Conservation (phyloP, 495 filamentous ascomycete genomes). For the Aspergillus bridgeri region DNA sequence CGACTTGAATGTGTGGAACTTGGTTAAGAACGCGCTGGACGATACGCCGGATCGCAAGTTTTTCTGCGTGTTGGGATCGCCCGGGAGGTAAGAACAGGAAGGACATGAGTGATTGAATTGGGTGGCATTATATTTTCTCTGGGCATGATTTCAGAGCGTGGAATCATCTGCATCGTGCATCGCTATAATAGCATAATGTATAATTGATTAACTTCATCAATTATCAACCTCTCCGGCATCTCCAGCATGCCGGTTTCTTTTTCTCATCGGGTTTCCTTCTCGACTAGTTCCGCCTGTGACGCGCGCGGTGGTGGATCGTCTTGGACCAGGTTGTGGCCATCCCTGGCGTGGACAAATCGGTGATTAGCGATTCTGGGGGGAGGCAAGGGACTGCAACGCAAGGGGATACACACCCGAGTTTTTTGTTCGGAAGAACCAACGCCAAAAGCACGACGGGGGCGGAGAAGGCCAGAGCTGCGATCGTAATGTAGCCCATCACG, state of each 20-base stretch:
- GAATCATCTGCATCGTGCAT: background rate
- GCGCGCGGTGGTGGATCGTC: background rate
- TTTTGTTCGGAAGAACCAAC: conserved; percentile 41
- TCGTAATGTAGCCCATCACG: conserved; percentile 44
- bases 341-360: conserved; percentile 5
- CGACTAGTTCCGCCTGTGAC: background rate
- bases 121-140: background rate
- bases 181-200: background rate
- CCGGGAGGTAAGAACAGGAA: conserved; percentile 29
- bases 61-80: conserved; percentile 34
- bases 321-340: conserved; percentile 34
- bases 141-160: background rate
- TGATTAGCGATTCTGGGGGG: conserved; percentile 12
- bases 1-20: conserved; percentile 53
- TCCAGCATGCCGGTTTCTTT: background rate
- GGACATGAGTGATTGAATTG: background rate
- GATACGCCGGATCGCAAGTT: conserved; percentile 34
- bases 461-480: conserved; percentile 40
- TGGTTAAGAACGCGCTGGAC: conserved; percentile 51
- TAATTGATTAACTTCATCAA: background rate
- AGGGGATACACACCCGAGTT: conserved; percentile 33
- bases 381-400: background rate
- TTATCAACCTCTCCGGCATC: background rate
- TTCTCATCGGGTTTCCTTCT: background rate
- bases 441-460: conserved; percentile 35